Percentiles rank a stretch among this genome's conserved stretches.
These are phyloP conservation scores for Auricularia sp. DNA, from an alignment of 768 basidiomycete genomes.

Conservation along the genomic window DNA sequence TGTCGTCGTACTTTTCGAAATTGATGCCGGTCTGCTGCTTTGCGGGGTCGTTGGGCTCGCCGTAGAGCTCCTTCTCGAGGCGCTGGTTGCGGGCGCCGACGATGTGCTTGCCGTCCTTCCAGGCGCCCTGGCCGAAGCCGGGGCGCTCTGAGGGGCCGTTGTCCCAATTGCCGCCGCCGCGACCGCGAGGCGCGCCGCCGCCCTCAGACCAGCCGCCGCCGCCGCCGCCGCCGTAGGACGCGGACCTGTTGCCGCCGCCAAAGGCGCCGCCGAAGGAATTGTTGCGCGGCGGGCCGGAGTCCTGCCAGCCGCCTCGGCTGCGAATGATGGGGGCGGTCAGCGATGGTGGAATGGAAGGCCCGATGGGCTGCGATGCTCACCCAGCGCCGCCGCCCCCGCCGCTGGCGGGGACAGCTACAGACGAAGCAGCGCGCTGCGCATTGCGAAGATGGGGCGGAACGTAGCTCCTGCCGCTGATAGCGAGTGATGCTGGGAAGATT, in stretches of 20 bases:
- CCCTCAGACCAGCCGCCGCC: constrained; percentile 29
- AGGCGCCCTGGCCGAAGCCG: constrained; percentile 38
- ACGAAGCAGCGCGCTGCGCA: constrained; percentile 74
- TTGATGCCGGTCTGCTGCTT: constrained; percentile 97
- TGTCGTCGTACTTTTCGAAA: constrained; percentile 99
- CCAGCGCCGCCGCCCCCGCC: constrained; percentile 40
- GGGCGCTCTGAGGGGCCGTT: constrained; percentile 7
- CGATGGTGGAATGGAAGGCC: not conserved
- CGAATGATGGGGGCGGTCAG: constrained; percentile 19
- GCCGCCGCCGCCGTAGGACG: constrained; percentile 23
- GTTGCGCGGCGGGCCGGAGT: constrained; percentile 44
- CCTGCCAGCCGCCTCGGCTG: constrained; percentile 70
- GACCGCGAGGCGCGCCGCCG: constrained; percentile 34
- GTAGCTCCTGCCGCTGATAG: constrained; percentile 68
- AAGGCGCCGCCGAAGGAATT: constrained; percentile 1
- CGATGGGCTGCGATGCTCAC: no score
- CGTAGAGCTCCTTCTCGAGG: constrained; percentile 93
- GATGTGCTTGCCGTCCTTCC: constrained; percentile 85
- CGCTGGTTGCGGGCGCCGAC: constrained; percentile 76
- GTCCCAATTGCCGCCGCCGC: constrained; percentile 1
- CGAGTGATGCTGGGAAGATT: constrained; percentile 50
- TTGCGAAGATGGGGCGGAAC: constrained; percentile 83
- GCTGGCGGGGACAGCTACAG: constrained; percentile 21
- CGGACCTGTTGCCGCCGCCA: constrained; percentile 27
- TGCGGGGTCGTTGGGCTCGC: constrained; percentile 72